phyloP scores from a whole-genome alignment of 805 yeast genomes.

The Ogataea paradorogensis region DNA sequence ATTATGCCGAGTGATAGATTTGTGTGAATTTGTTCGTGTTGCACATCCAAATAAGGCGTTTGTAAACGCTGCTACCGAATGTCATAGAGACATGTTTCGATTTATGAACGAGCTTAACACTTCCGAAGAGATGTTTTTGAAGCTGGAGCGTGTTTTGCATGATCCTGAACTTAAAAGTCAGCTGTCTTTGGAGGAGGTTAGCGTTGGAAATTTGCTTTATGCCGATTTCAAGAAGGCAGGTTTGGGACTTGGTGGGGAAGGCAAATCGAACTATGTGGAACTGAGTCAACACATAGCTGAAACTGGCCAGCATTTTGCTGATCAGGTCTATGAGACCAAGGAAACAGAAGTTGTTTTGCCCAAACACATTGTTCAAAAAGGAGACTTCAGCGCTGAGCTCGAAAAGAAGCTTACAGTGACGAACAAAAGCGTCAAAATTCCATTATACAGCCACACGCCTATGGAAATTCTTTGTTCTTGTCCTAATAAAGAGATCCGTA shows the following conservation, averaged over 20 bases:
- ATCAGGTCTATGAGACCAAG: slow-evolving; percentile 38
- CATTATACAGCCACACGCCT: slow-evolving; percentile 62
- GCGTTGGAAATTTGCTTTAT: slow-evolving; percentile 76
- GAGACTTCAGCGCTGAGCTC: slow-evolving; percentile 25
- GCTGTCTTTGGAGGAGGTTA: slow-evolving; percentile 70
- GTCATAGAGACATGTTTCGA: slow-evolving; percentile 86
- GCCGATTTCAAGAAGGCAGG: slow-evolving; percentile 92
- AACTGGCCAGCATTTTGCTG: slow-evolving; percentile 73
- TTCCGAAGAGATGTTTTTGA: slow-evolving; percentile 63
- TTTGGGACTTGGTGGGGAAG: slow-evolving; percentile 65
- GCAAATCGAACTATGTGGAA: slow-evolving; percentile 68
- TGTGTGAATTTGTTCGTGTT: slow-evolving; percentile 88
- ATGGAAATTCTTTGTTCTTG: slow-evolving; percentile 61
- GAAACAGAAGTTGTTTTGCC: slow-evolving; percentile 29
- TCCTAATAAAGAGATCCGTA: slow-evolving; percentile 53
- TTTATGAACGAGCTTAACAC: slow-evolving; percentile 93
- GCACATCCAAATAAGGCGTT: slow-evolving; percentile 76
- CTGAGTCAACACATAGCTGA: slow-evolving; percentile 78
- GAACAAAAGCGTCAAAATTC: slow-evolving; percentile 45
- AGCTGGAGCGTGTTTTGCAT: slow-evolving; percentile 54
- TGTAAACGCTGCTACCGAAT: slow-evolving; percentile 76
- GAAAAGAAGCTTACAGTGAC: slow-evolving; percentile 26
- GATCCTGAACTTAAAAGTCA: slow-evolving; percentile 33
- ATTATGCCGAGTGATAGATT: slow-evolving; percentile 87
- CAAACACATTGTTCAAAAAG: slow-evolving; percentile 28